Percentiles rank a stretch among this genome's conserved stretches.
Conservation (phyloP, 805 yeast genomes). For the Spathaspora boniae region DNA sequence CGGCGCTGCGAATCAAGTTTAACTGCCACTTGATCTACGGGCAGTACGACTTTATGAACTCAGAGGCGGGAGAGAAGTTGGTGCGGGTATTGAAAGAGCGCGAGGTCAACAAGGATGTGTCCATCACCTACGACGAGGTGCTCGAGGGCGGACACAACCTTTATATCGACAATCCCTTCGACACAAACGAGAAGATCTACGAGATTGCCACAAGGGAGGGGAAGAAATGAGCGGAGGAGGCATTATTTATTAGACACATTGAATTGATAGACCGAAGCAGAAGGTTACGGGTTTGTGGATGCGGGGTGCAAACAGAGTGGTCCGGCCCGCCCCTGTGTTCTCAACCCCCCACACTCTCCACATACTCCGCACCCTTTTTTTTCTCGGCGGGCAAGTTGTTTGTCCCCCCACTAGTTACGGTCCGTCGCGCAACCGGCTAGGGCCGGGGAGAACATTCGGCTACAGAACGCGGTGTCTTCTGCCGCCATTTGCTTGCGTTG, state of each 20-base stretch:
- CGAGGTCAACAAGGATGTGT: slow-evolving; percentile 9
- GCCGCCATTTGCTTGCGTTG: too few species aligned
- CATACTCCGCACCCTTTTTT: not conserved
- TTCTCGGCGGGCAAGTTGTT: not conserved
- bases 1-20: slow-evolving; percentile 24
- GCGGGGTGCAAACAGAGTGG: too few species aligned
- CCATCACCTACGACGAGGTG: slow-evolving; percentile 21
- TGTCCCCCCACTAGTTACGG: not conserved
- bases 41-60: slow-evolving; percentile 70
- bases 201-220: slow-evolving; percentile 11
- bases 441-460: too few species aligned
- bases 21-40: slow-evolving; percentile 58
- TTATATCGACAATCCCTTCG: slow-evolving; percentile 44
- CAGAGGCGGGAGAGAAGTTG: slow-evolving; percentile 46
- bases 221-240: not conserved
- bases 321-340: too few species aligned
- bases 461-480: too few species aligned
- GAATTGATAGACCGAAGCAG: too few species aligned
- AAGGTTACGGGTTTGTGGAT: too few species aligned
- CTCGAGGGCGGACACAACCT: slow-evolving; percentile 43
- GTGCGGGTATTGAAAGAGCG: slow-evolving; percentile 18
- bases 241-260: too few species aligned
- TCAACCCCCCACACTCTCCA: not conserved
- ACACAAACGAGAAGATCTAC: slow-evolving; percentile 28
- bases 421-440: too few species aligned